phyloP scores from a whole-genome alignment of 75 land plant genomes.

The Chamaecyparis obtusa region DNA sequence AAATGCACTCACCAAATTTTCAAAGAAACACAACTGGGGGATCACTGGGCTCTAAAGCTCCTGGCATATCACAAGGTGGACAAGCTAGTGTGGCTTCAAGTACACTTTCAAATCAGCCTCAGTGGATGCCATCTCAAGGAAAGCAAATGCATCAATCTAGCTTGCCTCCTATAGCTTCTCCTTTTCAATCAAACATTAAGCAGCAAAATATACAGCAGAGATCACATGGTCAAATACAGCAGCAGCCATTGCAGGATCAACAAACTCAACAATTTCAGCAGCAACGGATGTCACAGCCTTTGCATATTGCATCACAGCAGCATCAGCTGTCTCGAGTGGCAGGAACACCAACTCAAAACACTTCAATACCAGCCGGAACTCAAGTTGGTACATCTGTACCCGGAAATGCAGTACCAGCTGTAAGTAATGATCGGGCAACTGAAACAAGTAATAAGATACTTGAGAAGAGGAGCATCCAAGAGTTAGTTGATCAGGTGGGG shows the following conservation, averaged over 20 bases:
- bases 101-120: constrained; percentile 17
- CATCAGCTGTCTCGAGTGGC: constrained; percentile 32
- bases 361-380: constrained; percentile 21
- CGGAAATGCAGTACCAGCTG: constrained; percentile 11
- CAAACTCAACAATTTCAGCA: constrained; percentile 24
- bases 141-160: constrained; percentile 24
- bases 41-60: constrained; percentile 18
- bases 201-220: constrained; percentile 32
- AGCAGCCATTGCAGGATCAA: constrained; percentile 33
- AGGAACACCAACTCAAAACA: constrained; percentile 35
- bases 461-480: constrained; percentile 82
- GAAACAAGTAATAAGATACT: constrained; percentile 57
- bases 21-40: constrained; percentile 22
- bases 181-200: constrained; percentile 27
- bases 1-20: constrained; percentile 25
- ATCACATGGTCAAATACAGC: constrained; percentile 35
- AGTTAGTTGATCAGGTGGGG: constrained; percentile 57
- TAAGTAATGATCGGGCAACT: constrained; percentile 20
- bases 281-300: constrained; percentile 24
- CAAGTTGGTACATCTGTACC: constrained; percentile 25
- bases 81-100: constrained; percentile 8
- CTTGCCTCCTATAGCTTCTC: constrained; percentile 21
- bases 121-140: constrained; percentile 37
- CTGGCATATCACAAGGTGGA: constrained; percentile 27
- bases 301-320: constrained; percentile 24